A percentile compares a stretch with the other conserved stretches of the same genome.
Conservation (phyloP, 257 asterid species). For the Nicotiana undulata region DNA sequence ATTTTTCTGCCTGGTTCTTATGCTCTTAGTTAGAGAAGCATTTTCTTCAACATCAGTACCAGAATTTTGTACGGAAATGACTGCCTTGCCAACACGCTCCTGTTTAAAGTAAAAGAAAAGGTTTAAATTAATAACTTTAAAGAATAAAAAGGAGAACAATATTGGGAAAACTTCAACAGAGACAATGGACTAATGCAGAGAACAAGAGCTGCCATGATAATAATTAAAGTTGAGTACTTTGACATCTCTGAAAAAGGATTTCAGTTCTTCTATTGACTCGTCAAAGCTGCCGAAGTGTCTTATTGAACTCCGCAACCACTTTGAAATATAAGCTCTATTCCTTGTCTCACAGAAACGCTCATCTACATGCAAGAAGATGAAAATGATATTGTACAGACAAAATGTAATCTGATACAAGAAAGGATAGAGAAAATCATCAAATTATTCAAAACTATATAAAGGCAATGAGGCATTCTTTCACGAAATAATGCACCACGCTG, state of each 20-base stretch:
- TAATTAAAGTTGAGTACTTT: conserved; percentile 40
- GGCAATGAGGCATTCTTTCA: background rate
- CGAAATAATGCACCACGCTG: background rate
- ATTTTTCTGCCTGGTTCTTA: conserved; percentile 21
- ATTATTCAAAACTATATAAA: background rate
- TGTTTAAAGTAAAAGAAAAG: conserved; percentile 26
- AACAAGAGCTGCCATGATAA: background rate
- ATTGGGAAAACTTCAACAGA: background rate
- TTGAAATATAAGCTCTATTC: conserved; percentile 70
- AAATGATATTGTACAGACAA: conserved; percentile 5
- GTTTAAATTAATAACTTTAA: background rate
- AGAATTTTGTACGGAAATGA: conserved; percentile 28
- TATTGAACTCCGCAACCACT: conserved; percentile 91
- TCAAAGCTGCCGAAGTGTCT: conserved; percentile 56
- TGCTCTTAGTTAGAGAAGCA: conserved; percentile 24
- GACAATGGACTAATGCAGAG: background rate
- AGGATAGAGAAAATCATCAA: background rate
- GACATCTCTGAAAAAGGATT: conserved; percentile 64
- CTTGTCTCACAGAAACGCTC: conserved; percentile 80
- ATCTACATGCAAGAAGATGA: conserved; percentile 42
- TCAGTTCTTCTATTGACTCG: conserved; percentile 58
- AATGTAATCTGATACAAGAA: background rate
- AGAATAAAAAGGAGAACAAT: background rate
- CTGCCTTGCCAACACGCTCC: conserved; percentile 39
- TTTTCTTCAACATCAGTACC: conserved; percentile 27